Evolutionary conservation across 805 yeast species (phyloP).

Genomic region (Pichia californica): DNA sequence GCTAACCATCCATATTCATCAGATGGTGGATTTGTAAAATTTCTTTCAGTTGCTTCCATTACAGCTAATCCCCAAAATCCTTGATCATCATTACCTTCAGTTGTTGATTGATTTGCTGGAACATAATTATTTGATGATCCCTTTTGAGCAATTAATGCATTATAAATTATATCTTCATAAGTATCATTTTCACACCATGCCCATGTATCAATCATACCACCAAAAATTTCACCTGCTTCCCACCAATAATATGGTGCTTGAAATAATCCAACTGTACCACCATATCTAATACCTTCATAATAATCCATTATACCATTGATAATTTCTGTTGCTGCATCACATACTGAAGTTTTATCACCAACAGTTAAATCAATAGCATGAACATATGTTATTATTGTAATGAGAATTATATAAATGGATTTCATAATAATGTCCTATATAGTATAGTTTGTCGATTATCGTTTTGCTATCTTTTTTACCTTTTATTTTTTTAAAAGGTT

Average conservation of each 20-base stretch:
- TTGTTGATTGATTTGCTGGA: slow-evolving; percentile 73
- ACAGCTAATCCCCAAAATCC: slow-evolving; percentile 89
- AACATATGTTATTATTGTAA: not conserved
- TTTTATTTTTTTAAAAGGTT: no score
- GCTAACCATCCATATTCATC: slow-evolving; percentile 50
- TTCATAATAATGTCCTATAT: no score
- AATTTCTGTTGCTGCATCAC: slow-evolving; percentile 51
- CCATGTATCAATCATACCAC: slow-evolving; percentile 66
- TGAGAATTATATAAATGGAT: not conserved
- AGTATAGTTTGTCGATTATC: no score
- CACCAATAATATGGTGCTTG: slow-evolving; percentile 80
- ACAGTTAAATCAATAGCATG: slow-evolving; percentile 14
- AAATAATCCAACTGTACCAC: slow-evolving; percentile 71
- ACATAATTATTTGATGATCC: slow-evolving; percentile 62
- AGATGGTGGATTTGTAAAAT: slow-evolving; percentile 66
- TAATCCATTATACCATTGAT: slow-evolving; percentile 76
- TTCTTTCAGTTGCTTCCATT: slow-evolving; percentile 78
- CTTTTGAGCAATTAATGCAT: slow-evolving; percentile 60
- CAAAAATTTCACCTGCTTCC: slow-evolving; percentile 83
- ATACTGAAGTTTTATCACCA: slow-evolving; percentile 24
- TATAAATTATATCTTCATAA: slow-evolving; percentile 47
- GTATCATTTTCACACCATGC: slow-evolving; percentile 63
- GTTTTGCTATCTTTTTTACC: no score
- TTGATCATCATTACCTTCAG: slow-evolving; percentile 93
- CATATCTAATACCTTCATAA: slow-evolving; percentile 58